Percentiles rank a stretch among this genome's conserved stretches.
These are phyloP conservation scores for Amphibolis antarctica DNA, from an alignment of 106 monocot species.

Conservation along the genomic window DNA sequence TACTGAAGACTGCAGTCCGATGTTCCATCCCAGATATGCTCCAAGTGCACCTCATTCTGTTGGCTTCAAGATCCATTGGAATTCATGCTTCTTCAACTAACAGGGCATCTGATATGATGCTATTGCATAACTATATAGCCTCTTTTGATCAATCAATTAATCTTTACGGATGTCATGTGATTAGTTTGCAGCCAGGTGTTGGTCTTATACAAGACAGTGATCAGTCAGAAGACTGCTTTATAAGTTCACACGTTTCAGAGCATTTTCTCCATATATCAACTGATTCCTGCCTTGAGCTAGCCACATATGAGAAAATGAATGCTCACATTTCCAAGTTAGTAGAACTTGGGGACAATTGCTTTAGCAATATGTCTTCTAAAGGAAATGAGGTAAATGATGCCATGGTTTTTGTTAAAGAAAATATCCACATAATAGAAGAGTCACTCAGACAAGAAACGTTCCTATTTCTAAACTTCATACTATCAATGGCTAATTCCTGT, in stretches of 20 bases:
- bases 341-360: neutral
- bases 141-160: conserved; percentile 9
- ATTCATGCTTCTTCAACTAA: neutral
- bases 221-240: neutral
- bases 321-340: too few species aligned
- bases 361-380: neutral
- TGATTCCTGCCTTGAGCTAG: neutral
- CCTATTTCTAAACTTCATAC: neutral
- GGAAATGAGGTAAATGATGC: neutral
- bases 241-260: neutral
- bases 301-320: too few species aligned
- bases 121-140: neutral
- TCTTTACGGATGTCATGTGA: conserved; percentile 1
- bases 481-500: neutral
- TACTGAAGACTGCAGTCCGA: conserved; percentile 2
- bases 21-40: conserved; percentile 8
- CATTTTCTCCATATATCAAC: neutral
- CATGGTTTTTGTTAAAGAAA: conserved; percentile 2
- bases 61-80: conserved; percentile 2
- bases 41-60: conserved; percentile 8
- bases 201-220: neutral
- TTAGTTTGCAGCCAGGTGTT: neutral
- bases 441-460: conserved; percentile 5
- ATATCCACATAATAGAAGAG: neutral
- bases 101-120: too few species aligned